Base-by-base conservation (phyloP, 768 basidiomycete genomes). In the Tubosaeta sp. region DNA sequence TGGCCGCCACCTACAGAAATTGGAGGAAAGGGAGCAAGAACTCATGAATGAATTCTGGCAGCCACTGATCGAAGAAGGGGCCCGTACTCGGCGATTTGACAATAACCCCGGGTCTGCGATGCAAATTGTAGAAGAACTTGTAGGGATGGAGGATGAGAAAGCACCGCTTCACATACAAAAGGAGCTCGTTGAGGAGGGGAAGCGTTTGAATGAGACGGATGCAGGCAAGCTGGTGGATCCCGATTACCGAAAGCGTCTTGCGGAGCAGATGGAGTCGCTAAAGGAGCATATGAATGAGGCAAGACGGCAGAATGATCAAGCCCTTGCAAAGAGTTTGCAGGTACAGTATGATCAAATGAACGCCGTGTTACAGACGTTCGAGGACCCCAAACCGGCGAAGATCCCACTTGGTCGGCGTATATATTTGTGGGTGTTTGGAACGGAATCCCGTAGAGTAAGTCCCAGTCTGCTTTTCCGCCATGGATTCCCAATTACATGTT, bases 131-230 rank as follows among this genome's bases (percentile, higher is more conserved):
- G 25, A 42, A 0, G 31, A 19, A 2, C 11, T 61, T 4, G 17
- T 17, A 9, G 11, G 0, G 0, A 29, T 22, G 4, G 43, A 16
- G 1, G 16, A 12, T 0, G 17, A 1, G 1, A 25, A 16, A 10
- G 45, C 46, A 0, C 42, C 51, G 14, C 27, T 61, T 1, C 56
- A 64, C 14, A 32, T 63, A 14, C 62, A 63, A 26, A 59, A 63
- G 53, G 62, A 63, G 33, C 44, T 62, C 0, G 43, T 59, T 8
- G 41, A 34, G 6, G 54, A 51, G 5, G 8, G 38, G 1, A 62
- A 55, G 27, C 53, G 37, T 33, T 42, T 65, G 1, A 59, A 62
- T 19, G 62, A 64, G 43, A 65, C 62, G 1, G 60, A 59, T 29
- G 62, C 62, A 2, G 63, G 41, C 6, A 65, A 59, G 35, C 34